phyloP scores from a whole-genome alignment of 108 stramenopile species.

The Pseudonitzschia delicatissima region DNA sequence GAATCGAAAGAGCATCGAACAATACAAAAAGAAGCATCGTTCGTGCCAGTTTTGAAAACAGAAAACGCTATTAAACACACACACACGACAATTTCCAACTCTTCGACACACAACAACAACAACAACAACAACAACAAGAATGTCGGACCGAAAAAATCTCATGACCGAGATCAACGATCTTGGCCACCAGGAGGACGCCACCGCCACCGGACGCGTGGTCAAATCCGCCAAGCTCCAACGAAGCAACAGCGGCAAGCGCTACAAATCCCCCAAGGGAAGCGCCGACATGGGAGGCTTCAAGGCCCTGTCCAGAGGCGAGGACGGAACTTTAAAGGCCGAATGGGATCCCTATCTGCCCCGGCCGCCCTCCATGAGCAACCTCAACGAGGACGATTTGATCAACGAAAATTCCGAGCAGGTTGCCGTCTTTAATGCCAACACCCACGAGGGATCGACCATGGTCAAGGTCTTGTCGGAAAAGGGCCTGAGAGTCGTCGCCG shows the following conservation, averaged over 20 bases:
- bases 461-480: slow-evolving; percentile 45
- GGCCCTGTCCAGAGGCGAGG: slow-evolving; percentile 6
- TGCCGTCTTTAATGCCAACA: slow-evolving; percentile 51
- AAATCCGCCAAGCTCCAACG: neutral
- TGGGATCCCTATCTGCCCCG: slow-evolving; percentile 37
- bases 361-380: slow-evolving; percentile 35
- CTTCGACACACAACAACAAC: too few relatives aligned
- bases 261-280: slow-evolving; percentile 8
- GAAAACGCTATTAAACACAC: too few relatives aligned
- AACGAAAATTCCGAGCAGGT: slow-evolving; percentile 34
- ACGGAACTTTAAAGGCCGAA: slow-evolving; percentile 30
- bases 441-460: slow-evolving; percentile 46
- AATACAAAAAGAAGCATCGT: too few relatives aligned
- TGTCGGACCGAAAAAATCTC: neutral
- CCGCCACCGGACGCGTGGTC: slow-evolving; percentile 20
- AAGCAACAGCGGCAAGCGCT: neutral
- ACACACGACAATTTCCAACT: too few relatives aligned
- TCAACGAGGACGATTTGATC: slow-evolving; percentile 13
- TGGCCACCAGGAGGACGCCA: slow-evolving; percentile 29
- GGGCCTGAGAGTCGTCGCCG: slow-evolving; percentile 45
- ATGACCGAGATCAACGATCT: slow-evolving; percentile 23
- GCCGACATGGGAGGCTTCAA: slow-evolving; percentile 18
- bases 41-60: too few relatives aligned
- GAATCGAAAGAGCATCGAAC: too few relatives aligned
- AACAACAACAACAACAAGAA: too few relatives aligned